Percentiles rank a stretch among this genome's conserved stretches.
phyloP scores from a whole-genome alignment of 768 basidiomycete species.

The Russula compacta region DNA sequence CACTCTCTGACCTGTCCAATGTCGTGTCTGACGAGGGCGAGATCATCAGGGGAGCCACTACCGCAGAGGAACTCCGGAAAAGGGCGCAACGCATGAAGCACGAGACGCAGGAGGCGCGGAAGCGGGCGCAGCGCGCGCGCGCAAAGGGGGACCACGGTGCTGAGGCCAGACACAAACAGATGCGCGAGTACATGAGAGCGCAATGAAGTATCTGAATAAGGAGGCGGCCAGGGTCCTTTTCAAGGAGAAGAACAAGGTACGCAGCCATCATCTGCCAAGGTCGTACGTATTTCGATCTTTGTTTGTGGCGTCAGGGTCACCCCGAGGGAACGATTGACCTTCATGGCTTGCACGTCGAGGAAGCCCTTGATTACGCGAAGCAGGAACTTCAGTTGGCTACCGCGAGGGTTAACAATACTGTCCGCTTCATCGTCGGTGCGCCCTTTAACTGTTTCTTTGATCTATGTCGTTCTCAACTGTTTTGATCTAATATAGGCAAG shows the following conservation, averaged over 20 bases:
- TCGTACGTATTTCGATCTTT: neutral
- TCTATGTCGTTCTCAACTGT: neutral
- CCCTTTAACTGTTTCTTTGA: neutral
- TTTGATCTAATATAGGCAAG: neutral
- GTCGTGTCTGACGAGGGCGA: neutral
- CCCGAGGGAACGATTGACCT: neutral
- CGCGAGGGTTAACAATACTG: neutral
- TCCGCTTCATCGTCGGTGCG: constrained; percentile 15
- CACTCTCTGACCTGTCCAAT: neutral
- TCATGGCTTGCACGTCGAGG: neutral
- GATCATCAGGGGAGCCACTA: neutral
- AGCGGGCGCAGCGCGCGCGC: neutral
- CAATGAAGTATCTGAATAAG: neutral
- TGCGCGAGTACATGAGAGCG: neutral
- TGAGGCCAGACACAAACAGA: neutral
- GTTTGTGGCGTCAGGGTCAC: neutral
- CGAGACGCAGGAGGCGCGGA: neutral
- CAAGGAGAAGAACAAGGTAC: constrained; percentile 5
- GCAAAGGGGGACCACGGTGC: neutral
- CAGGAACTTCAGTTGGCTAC: neutral
- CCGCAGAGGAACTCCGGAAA: neutral
- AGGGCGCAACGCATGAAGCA: neutral
- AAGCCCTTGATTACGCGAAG: neutral
- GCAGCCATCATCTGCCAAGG: neutral
- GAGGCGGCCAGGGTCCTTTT: neutral